Evolutionary conservation across 805 yeast genomes (phyloP).

Genomic region (Sungouiella thailandica): DNA sequence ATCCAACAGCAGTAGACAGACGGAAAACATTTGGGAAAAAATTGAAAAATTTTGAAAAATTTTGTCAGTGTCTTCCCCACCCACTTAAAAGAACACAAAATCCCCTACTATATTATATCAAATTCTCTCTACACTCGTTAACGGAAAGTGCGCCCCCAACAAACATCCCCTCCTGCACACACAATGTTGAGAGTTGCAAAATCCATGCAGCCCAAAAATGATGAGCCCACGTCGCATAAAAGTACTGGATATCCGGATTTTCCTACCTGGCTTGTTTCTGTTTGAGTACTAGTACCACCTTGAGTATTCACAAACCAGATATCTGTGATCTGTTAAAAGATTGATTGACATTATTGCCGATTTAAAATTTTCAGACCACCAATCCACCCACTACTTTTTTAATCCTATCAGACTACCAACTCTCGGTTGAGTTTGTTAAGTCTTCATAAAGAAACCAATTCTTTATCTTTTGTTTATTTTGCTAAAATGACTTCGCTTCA

Average conservation of each 20-base stretch:
- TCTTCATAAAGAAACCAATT: neutral
- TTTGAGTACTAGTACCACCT: neutral
- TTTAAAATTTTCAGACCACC: too few relatives aligned
- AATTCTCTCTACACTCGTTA: too few relatives aligned
- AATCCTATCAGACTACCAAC: neutral
- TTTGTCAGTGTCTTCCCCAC: too few relatives aligned
- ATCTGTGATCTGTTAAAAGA: neutral
- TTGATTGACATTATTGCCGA: too few relatives aligned
- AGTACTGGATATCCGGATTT: slow-evolving; percentile 1
- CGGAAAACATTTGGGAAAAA: too few relatives aligned
- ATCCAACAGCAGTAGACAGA: too few relatives aligned
- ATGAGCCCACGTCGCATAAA: slow-evolving; percentile 1
- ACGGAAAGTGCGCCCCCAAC: too few relatives aligned
- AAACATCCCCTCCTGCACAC: slow-evolving; percentile 15
- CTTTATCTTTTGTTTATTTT: neutral
- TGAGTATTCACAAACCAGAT: neutral
- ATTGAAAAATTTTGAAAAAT: too few relatives aligned
- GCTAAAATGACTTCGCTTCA: slow-evolving; percentile 23
- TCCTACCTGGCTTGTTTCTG: neutral
- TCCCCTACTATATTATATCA: too few relatives aligned
- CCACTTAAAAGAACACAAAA: too few relatives aligned
- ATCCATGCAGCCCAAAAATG: slow-evolving; percentile 13
- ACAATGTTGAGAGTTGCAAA: slow-evolving; percentile 18
- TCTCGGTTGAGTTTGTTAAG: neutral
- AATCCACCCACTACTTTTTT: too few relatives aligned